Evolutionary conservation across 2,329 filamentous ascomycete species (phyloP).

Genomic region (Curvularia sp.): DNA sequence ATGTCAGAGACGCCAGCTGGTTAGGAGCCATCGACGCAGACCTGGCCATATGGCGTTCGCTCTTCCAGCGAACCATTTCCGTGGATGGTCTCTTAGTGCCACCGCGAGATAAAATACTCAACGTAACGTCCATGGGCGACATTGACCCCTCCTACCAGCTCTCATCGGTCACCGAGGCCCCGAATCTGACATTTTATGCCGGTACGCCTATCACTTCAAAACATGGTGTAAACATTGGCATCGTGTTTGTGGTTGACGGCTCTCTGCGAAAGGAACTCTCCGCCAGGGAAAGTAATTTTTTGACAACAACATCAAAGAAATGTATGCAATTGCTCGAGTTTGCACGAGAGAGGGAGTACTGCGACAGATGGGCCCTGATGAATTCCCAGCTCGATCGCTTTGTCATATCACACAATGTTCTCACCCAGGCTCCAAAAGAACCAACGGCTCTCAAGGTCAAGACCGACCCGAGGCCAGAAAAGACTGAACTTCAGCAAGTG

Average conservation of each 20-base stretch:
- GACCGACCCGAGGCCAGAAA: neutral
- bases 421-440: neutral
- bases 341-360: neutral
- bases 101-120: slow-evolving; percentile 1
- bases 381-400: neutral
- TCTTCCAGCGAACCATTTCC: slow-evolving; percentile 6
- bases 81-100: neutral
- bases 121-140: neutral
- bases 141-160: neutral
- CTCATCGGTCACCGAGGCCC: neutral
- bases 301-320: neutral
- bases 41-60: slow-evolving; percentile 1
- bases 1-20: neutral
- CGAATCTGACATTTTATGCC: neutral
- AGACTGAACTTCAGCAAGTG: neutral
- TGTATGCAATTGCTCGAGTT: neutral
- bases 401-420: neutral
- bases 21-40: slow-evolving; percentile 2
- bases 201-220: neutral
- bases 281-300: neutral
- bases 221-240: neutral
- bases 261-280: neutral
- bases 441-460: too few species aligned
- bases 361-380: neutral
- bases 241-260: neutral